These are phyloP conservation scores for Antitrichia curtipendula DNA, from an alignment of 225 moss, liverwort and hornwort species.

Conservation along the genomic window DNA sequence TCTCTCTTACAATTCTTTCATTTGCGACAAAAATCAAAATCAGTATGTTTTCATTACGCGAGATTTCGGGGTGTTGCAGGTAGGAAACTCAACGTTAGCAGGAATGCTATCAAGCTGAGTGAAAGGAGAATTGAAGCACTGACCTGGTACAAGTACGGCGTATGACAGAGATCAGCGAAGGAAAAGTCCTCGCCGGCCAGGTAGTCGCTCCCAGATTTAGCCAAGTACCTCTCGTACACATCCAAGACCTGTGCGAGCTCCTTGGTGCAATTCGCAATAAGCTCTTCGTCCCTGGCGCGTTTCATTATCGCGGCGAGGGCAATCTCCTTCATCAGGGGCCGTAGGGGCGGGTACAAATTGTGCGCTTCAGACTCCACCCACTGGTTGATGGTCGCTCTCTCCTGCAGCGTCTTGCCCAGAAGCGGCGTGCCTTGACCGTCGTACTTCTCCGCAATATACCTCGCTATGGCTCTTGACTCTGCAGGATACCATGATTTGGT, in stretches of 20 bases:
- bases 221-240: slow-evolving; percentile 44
- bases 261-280: neutral
- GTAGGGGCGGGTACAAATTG: slow-evolving; percentile 36
- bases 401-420: slow-evolving; percentile 47
- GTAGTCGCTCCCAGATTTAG: slow-evolving; percentile 17
- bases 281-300: slow-evolving; percentile 11
- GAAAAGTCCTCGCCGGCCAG: slow-evolving; percentile 31
- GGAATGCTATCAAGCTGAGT: neutral
- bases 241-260: slow-evolving; percentile 52
- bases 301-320: slow-evolving; percentile 14
- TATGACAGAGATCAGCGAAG: slow-evolving; percentile 48
- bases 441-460: slow-evolving; percentile 58
- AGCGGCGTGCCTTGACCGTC: slow-evolving; percentile 42
- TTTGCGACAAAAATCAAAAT: neutral
- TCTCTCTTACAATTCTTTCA: neutral
- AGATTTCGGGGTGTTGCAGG: neutral
- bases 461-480: slow-evolving; percentile 76
- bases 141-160: slow-evolving; percentile 1
- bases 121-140: neutral
- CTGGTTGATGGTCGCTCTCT: slow-evolving; percentile 55
- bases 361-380: slow-evolving; percentile 69
- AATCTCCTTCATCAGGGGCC: slow-evolving; percentile 24
- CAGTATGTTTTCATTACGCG: neutral
- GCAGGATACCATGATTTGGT: neutral
- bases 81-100: neutral